Base-by-base conservation (phyloP, 2,329 filamentous ascomycete genomes). In the Hypoxylon rubiginosum region DNA sequence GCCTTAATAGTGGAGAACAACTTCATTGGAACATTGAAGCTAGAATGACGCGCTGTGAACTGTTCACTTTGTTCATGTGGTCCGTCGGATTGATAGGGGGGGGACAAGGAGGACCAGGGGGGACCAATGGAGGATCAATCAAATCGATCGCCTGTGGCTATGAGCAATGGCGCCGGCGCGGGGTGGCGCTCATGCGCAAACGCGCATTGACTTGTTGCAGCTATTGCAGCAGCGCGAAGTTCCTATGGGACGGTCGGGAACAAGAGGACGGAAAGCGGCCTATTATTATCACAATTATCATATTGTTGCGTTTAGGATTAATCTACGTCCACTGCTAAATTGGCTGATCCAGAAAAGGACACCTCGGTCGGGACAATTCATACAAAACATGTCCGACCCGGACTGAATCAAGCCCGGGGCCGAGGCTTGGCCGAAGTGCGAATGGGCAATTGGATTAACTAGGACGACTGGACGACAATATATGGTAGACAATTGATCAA, bases 1-100 rank as follows among this genome's bases (percentile, higher is more conserved):
- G 61, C 67, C 64, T 67, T 67, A 67, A 69, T 60, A 62, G 64
- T 69, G 67, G 64, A 62, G 64, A 58, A 17, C 4, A 21, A 32
- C n/a, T 43, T 32, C 50, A 63, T 62, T 60, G 61, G 60, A n/a
- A n/a, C n/a, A n/a, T n/a, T n/a, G n/a, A 58, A 58, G 43, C 39
- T 32, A 53, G 28, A 58, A 43, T 59, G 55, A 58, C 48, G 43
- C 39, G 41, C 32, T 60, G 52, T 64, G 34, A 34, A 21, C 41
- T 62, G 62, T 53, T 62, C 58, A 58, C 50, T 41, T 59, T 62
- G 62, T 53, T 62, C 58, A 58, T 54, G 46, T 62, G 66, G 13
- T 51, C 52, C n/a, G 32, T 30, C 24, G 45, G 21, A 21, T 65
- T 32, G 65, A 62, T 56, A 62, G 53, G 53, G 58, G 58, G 49